These are phyloP conservation scores for Ustilago shanxiensis DNA, from an alignment of 1,284 basidiomycete species.

Conservation along the genomic window DNA sequence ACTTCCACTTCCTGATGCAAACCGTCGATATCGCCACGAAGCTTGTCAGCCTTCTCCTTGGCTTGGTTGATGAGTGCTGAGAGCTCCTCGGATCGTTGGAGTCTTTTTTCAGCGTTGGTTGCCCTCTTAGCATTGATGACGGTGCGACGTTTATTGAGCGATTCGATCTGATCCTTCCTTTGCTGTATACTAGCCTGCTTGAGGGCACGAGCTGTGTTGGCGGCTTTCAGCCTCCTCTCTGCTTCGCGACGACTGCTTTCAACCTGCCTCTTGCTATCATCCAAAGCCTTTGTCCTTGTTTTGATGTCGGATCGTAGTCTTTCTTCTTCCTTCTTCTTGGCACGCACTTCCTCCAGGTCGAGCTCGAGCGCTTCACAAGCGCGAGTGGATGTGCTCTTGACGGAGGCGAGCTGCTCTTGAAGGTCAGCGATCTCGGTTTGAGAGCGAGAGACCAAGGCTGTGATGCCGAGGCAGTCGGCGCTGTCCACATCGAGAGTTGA, in stretches of 20 bases:
- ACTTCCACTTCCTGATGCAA: slow-evolving; percentile 26
- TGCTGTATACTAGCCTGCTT: slow-evolving; percentile 66
- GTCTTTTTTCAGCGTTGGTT: slow-evolving; percentile 44
- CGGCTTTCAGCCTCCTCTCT: slow-evolving; percentile 84
- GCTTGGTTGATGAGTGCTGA: slow-evolving; percentile 16
- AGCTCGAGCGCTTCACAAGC: slow-evolving; percentile 75
- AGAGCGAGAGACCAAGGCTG: slow-evolving; percentile 31
- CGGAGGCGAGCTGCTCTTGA: slow-evolving; percentile 80
- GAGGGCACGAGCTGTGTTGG: slow-evolving; percentile 75
- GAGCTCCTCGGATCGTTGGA: slow-evolving; percentile 32
- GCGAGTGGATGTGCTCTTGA: slow-evolving; percentile 75
- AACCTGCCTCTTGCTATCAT: slow-evolving; percentile 86
- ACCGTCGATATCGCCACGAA: slow-evolving; percentile 22
- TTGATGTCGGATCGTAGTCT: slow-evolving; percentile 82
- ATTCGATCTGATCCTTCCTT: slow-evolving; percentile 79
- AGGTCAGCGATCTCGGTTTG: slow-evolving; percentile 72
- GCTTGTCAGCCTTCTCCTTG: slow-evolving; percentile 21
- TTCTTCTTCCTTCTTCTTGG: slow-evolving; percentile 86
- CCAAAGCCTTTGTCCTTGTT: slow-evolving; percentile 82
- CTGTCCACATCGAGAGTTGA: slow-evolving; percentile 4
- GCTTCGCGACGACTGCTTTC: slow-evolving; percentile 84
- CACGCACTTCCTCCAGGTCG: slow-evolving; percentile 81
- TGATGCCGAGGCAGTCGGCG: slow-evolving; percentile 34
- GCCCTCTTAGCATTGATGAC: slow-evolving; percentile 57
- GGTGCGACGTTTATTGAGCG: slow-evolving; percentile 74